Conservation (phyloP, 805 yeast species). For the Wickerhamomyces ciferrii region DNA sequence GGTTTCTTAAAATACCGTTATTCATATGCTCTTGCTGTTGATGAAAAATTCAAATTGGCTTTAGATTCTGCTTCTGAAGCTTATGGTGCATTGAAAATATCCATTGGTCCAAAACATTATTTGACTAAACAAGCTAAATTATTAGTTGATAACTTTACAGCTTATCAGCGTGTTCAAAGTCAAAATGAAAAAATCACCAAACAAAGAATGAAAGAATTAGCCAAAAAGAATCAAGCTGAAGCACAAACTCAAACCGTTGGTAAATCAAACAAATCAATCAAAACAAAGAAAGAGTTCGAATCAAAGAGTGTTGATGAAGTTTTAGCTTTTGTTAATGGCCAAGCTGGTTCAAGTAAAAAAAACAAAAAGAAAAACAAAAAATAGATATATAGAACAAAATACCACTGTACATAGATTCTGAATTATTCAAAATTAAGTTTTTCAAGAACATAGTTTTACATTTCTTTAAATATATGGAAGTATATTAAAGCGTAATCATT, state of each 20-base stretch:
- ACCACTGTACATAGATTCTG: neutral
- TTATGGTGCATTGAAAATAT: constrained; percentile 45
- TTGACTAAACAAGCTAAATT: constrained; percentile 62
- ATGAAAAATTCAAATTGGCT: constrained; percentile 50
- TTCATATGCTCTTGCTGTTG: constrained; percentile 53
- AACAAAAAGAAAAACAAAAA: constrained; percentile 13
- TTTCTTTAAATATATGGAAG: neutral
- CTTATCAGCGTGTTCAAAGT: constrained; percentile 40
- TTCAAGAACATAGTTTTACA: too few relatives aligned
- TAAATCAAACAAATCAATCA: constrained; percentile 20
- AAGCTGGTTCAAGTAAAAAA: constrained; percentile 22
- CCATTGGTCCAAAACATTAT: constrained; percentile 63
- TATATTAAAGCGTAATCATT: neutral
- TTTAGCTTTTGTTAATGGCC: constrained; percentile 66
- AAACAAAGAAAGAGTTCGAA: constrained; percentile 38
- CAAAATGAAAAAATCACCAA: constrained; percentile 30
- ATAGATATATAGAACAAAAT: neutral
- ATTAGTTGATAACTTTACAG: constrained; percentile 55
- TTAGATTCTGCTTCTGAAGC: constrained; percentile 52
- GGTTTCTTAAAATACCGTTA: constrained; percentile 66
- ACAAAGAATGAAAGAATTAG: constrained; percentile 23
- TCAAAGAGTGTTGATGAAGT: constrained; percentile 68
- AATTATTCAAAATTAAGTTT: neutral
- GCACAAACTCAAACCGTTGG: constrained; percentile 22
- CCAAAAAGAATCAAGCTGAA: constrained; percentile 7